These are phyloP conservation scores for Sarocladium oryzae DNA, from an alignment of 2,329 filamentous ascomycete species.

Conservation along the genomic window DNA sequence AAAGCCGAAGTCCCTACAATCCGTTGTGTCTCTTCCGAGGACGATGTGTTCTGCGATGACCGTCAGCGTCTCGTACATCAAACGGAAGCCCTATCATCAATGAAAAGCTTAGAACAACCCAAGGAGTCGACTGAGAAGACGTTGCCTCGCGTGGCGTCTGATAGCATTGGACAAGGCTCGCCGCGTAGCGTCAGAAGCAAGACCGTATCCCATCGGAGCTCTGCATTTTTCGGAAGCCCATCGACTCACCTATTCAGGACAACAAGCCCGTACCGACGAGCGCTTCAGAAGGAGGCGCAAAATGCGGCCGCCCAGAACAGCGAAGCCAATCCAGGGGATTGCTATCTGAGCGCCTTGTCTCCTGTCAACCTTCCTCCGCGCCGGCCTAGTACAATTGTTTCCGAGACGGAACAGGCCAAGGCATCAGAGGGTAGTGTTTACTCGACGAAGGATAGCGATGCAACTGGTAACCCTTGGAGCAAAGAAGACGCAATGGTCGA, in stretches of 20 bases:
- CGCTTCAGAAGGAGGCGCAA: conserved; percentile 39
- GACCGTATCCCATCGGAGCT: conserved; percentile 25
- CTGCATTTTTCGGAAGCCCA: conserved; percentile 46
- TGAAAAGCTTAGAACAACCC: neutral
- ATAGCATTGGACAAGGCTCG: neutral
- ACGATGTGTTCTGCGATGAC: conserved; percentile 25
- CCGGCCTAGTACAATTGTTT: conserved; percentile 31
- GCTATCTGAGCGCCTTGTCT: conserved; percentile 35
- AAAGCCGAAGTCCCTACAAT: conserved; percentile 23
- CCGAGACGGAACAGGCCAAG: conserved; percentile 30
- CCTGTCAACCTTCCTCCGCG: conserved; percentile 32
- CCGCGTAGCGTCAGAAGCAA: conserved; percentile 4
- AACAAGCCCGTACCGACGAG: conserved; percentile 48
- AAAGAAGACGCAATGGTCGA: neutral
- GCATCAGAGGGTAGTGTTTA: conserved; percentile 45
- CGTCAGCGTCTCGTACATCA: neutral
- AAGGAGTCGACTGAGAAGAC: neutral
- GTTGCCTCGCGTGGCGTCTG: neutral
- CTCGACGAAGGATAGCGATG: conserved; percentile 26
- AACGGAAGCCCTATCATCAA: neutral
- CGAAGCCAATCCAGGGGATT: conserved; percentile 12
- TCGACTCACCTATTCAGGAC: conserved; percentile 46
- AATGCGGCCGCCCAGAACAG: conserved; percentile 18
- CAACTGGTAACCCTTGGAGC: conserved; percentile 6
- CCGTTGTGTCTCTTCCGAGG: conserved; percentile 25